Evolutionary conservation across 129 eudicot genomes (phyloP).

Genomic region (Artemisia argyi): DNA sequence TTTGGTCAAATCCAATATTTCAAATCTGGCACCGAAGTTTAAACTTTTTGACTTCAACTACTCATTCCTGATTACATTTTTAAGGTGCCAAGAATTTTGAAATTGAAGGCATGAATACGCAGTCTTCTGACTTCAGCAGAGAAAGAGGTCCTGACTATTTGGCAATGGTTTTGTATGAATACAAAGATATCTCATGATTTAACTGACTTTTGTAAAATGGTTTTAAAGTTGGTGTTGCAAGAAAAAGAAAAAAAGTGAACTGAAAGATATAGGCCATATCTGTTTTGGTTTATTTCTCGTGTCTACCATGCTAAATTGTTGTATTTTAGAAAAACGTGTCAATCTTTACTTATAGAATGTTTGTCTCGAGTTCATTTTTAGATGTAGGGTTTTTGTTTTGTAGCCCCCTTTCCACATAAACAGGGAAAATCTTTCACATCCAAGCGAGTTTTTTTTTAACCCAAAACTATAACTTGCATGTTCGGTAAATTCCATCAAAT

Average conservation of each 20-base stretch:
- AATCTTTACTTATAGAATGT: not conserved
- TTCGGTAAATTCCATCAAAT: no score
- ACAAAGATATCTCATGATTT: slow-evolving; percentile 1
- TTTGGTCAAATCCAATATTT: slow-evolving; percentile 7
- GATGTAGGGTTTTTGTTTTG: not conserved
- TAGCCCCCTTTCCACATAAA: no score
- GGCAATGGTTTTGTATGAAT: slow-evolving; percentile 1
- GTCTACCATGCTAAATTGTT: slow-evolving; percentile 1
- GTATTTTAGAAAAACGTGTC: not conserved
- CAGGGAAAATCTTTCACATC: no score
- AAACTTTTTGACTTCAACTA: slow-evolving; percentile 1
- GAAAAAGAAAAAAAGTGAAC: not conserved
- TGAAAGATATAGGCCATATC: not conserved
- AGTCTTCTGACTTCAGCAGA: not conserved
- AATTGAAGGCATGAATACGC: not conserved
- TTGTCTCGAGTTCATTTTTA: not conserved
- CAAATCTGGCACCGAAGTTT: slow-evolving; percentile 13
- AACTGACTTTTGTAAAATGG: not conserved
- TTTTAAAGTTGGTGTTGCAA: not conserved
- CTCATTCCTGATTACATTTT: not conserved
- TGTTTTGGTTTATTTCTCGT: not conserved
- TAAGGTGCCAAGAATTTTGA: slow-evolving; percentile 7
- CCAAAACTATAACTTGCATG: no score
- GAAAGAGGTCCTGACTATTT: slow-evolving; percentile 8
- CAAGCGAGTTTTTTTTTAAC: no score